phyloP scores from a whole-genome alignment of 306 rosid species.

The Quercus cerris region DNA sequence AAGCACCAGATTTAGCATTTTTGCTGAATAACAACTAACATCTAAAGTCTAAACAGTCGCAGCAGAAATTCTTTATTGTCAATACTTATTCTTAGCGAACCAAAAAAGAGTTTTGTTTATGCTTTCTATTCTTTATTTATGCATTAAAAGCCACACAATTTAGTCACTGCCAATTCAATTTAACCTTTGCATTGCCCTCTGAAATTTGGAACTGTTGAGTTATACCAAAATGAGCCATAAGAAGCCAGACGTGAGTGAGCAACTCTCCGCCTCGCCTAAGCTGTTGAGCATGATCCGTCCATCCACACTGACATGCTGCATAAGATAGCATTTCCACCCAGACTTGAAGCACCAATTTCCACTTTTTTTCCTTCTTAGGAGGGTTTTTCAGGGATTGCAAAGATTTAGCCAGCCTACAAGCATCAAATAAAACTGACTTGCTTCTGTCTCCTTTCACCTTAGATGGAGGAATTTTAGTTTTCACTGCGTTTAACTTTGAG shows the following conservation, averaged over 20 bases:
- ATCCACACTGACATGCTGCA: conserved; percentile 25
- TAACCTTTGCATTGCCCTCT: conserved; percentile 23
- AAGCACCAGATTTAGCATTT: no score
- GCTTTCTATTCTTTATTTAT: no score
- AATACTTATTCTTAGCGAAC: no score
- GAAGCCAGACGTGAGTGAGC: conserved; percentile 16
- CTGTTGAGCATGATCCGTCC: conserved; percentile 4
- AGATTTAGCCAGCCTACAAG: conserved; percentile 7
- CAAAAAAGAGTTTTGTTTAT: no score
- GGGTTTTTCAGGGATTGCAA: background rate
- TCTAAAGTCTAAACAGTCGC: no score
- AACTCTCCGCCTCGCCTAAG: no score
- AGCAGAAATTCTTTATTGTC: no score
- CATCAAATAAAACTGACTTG: conserved; percentile 34
- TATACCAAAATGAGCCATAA: conserved; percentile 30
- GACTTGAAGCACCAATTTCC: conserved; percentile 13
- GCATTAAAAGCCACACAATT: no score
- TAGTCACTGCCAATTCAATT: background rate
- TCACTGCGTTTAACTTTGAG: background rate
- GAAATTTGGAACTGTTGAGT: conserved; percentile 18
- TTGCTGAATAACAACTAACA: no score
- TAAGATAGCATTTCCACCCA: conserved; percentile 32
- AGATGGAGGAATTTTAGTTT: conserved; percentile 6
- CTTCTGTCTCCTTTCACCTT: conserved; percentile 28
- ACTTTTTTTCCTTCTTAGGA: background rate